Evolutionary conservation across 768 basidiomycete genomes (phyloP).

Genomic region (Phaeotremella fagi): DNA sequence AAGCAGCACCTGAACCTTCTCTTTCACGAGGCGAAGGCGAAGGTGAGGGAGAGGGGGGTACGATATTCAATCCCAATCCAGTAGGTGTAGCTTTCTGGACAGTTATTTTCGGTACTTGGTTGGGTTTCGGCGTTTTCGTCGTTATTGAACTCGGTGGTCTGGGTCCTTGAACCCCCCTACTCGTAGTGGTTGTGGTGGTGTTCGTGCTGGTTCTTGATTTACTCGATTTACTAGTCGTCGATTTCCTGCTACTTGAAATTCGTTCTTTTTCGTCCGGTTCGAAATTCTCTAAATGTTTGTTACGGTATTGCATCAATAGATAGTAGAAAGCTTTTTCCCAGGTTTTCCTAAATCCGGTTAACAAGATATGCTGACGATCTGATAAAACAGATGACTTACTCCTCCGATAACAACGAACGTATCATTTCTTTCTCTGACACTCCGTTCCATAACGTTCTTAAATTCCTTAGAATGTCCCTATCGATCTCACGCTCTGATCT

Average conservation of each 20-base stretch:
- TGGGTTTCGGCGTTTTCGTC: neutral
- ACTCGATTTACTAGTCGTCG: neutral
- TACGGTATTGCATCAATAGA: conserved; percentile 69
- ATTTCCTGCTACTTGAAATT: neutral
- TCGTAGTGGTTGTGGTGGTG: neutral
- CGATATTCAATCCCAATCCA: conserved; percentile 24
- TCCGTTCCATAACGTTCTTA: conserved; percentile 78
- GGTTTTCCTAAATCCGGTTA: conserved; percentile 15
- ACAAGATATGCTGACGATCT: neutral
- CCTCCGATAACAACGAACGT: conserved; percentile 22
- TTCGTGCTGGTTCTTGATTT: conserved; percentile 1
- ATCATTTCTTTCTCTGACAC: conserved; percentile 42
- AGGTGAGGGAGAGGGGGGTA: conserved; percentile 21
- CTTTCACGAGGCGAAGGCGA: conserved; percentile 4
- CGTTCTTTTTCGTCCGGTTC: conserved; percentile 39
- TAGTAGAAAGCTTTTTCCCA: conserved; percentile 87
- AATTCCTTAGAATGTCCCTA: conserved; percentile 67
- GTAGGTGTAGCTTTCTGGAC: conserved; percentile 29
- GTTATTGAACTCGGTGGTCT: neutral
- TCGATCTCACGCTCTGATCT: conserved; percentile 67
- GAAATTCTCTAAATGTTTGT: conserved; percentile 59
- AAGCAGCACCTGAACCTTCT: neutral
- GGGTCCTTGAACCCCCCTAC: neutral
- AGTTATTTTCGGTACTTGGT: conserved; percentile 27
- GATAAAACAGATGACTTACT: conserved; percentile 21